phyloP scores from a whole-genome alignment of 768 basidiomycete species.

The Russula vinacea region DNA sequence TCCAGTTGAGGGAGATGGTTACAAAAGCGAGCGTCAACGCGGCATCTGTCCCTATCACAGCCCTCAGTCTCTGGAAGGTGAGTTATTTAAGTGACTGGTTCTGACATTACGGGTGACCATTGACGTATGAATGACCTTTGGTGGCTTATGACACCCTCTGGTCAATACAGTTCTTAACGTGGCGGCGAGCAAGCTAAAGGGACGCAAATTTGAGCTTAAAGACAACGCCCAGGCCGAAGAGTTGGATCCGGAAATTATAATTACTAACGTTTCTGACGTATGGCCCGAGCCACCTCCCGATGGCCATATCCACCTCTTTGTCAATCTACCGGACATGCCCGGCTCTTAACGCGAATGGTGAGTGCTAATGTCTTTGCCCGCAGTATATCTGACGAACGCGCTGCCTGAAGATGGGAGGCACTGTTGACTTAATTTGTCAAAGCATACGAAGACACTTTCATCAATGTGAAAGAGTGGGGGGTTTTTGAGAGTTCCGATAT shows the following conservation, averaged over 20 bases:
- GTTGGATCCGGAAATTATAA: not conserved
- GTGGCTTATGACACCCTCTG: not conserved
- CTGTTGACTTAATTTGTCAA: no score
- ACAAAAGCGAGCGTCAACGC: no score
- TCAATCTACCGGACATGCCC: not conserved
- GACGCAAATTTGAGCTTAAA: not conserved
- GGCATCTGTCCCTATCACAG: no score
- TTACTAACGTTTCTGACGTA: not conserved
- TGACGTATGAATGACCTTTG: no score
- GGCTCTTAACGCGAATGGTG: no score
- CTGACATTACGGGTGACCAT: not conserved
- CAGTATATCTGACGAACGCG: no score
- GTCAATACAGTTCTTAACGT: not conserved
- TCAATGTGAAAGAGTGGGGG: no score
- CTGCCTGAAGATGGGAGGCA: no score
- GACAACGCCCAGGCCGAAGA: not conserved
- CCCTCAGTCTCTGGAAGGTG: not conserved
- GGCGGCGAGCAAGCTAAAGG: accelerated
- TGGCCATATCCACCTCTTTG: not conserved
- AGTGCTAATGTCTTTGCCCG: no score
- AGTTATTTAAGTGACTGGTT: not conserved
- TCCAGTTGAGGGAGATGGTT: no score
- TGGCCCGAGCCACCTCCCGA: not conserved
- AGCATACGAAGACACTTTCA: no score
- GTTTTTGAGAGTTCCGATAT: no score